A percentile compares a stretch with the other conserved stretches of the same genome.
phyloP scores from a whole-genome alignment of 495 filamentous ascomycete species.

The Aspergillus biplanus region DNA sequence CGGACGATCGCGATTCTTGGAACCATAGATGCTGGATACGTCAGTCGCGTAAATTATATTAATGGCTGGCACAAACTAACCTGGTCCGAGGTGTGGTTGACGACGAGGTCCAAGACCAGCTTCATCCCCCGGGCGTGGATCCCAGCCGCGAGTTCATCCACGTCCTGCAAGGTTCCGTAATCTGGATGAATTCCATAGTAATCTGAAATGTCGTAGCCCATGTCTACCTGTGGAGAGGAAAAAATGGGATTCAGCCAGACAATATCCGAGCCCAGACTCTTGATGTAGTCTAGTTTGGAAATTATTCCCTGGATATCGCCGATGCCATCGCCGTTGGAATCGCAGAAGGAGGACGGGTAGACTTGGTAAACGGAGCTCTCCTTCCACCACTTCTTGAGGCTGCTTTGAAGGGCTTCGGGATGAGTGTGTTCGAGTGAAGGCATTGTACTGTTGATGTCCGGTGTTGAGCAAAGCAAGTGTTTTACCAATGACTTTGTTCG shows the following conservation, averaged over 20 bases:
- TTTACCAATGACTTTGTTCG: no score
- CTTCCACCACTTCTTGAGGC: slow-evolving; percentile 37
- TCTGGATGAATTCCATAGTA: slow-evolving; percentile 58
- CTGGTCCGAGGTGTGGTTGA: slow-evolving; percentile 59
- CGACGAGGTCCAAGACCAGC: slow-evolving; percentile 59
- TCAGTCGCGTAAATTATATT: background rate
- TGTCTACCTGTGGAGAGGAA: slow-evolving; percentile 55
- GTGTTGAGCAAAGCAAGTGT: no score
- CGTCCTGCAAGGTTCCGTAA: slow-evolving; percentile 59
- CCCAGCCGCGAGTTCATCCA: slow-evolving; percentile 52
- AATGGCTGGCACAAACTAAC: background rate
- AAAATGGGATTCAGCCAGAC: slow-evolving; percentile 47
- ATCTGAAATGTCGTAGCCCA: slow-evolving; percentile 61
- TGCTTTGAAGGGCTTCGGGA: no score
- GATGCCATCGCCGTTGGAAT: slow-evolving; percentile 44
- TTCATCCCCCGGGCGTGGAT: slow-evolving; percentile 55
- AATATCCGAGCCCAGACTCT: slow-evolving; percentile 41
- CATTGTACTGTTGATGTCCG: no score
- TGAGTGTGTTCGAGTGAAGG: no score
- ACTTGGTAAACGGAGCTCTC: slow-evolving; percentile 46
- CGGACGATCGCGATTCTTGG: slow-evolving; percentile 51
- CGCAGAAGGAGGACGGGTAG: slow-evolving; percentile 43
- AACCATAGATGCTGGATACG: slow-evolving; percentile 59
- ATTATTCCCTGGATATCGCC: slow-evolving; percentile 54
- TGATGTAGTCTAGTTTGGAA: slow-evolving; percentile 46